phyloP scores from a whole-genome alignment of 805 yeast genomes.

The Barnettozyma sucrosica region DNA sequence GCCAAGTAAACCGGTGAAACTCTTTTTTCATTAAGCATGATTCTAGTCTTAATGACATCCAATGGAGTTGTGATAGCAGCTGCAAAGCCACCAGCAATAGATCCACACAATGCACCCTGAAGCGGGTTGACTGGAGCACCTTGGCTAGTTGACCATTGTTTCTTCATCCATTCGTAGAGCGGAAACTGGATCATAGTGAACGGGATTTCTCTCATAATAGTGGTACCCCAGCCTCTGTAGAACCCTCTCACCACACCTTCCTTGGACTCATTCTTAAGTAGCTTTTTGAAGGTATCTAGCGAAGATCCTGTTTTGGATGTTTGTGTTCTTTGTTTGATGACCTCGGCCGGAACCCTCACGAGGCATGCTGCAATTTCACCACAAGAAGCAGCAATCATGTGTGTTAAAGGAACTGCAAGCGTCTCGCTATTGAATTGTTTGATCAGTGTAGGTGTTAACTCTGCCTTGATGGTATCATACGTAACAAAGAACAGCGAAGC shows the following conservation, averaged over 20 bases:
- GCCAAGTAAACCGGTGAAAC: constrained; percentile 45
- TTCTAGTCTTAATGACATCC: constrained; percentile 74
- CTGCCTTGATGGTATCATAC: constrained; percentile 67
- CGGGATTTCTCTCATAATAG: constrained; percentile 93
- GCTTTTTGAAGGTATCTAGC: constrained; percentile 55
- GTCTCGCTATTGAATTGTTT: constrained; percentile 23
- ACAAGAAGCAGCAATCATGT: constrained; percentile 81
- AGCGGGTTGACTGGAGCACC: constrained; percentile 46
- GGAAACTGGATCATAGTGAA: constrained; percentile 96
- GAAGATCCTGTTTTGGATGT: constrained; percentile 64
- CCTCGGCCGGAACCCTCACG: constrained; percentile 95
- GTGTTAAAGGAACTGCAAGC: constrained; percentile 41
- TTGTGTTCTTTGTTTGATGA: constrained; percentile 92
- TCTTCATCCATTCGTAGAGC: constrained; percentile 77
- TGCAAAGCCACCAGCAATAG: constrained; percentile 75
- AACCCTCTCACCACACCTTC: constrained; percentile 76
- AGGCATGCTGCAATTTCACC: constrained; percentile 94
- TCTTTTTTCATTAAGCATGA: constrained; percentile 64
- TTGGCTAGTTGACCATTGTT: constrained; percentile 42
- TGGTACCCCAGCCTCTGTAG: constrained; percentile 90
- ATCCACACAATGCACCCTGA: constrained; percentile 82
- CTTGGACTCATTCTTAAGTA: constrained; percentile 49
- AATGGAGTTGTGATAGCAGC: constrained; percentile 80
- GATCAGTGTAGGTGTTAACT: constrained; percentile 34
- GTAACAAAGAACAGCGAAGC: constrained; percentile 76